Base-by-base conservation (phyloP, 805 yeast species). In the Yamadazyma kitorensis region DNA sequence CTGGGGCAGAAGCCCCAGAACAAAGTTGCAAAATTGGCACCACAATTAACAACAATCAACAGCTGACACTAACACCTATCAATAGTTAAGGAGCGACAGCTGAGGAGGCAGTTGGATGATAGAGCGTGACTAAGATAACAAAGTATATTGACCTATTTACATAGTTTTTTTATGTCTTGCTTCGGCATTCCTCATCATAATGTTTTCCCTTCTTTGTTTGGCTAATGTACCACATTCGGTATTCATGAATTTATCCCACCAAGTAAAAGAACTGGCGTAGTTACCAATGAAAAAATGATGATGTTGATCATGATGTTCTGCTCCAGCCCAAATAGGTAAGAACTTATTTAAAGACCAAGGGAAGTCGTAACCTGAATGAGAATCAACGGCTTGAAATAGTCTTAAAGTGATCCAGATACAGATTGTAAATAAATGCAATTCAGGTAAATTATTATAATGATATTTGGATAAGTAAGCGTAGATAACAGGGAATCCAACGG, bases 321-420 rank as follows among this genome's bases (percentile, higher is more conserved):
- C 96, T 47, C 98, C 98, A 4, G 97, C 95, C 97, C 98, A 89
- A 66, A 93, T 76, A 31, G 97, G 97, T 41, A 91, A 58, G 64
- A 91, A 79, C 57, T 88, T 87, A 65, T 87, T 93, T 55, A 91
- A 72, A 4, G 96, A 86, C 86, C 94, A 81, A 44, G 98, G 98
- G 78, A 91, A 91, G 59, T 91, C 98, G 64, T 91, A 93, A 39
- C 98, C 98, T 9, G 97, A 88, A 63, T 91, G 98, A 17, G 97
- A 83, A 59, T 91, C 98, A 39, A 91, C 91, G 17, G 98, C 98
- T 72, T 91, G 98, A 70, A 84, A 81, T 49, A 91, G 76, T 63
- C 98, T 79, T 51, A 86, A 64, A 6, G 85, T 72, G 53, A 91
- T 83, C 98, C 98, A 91, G 37, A 78, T 45, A 54, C 86, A 80